Evolutionary conservation across 805 yeast species (phyloP), one percentile per base, ranked within the genome.

Genomic region (Starmerella ratchasimensis): DNA sequence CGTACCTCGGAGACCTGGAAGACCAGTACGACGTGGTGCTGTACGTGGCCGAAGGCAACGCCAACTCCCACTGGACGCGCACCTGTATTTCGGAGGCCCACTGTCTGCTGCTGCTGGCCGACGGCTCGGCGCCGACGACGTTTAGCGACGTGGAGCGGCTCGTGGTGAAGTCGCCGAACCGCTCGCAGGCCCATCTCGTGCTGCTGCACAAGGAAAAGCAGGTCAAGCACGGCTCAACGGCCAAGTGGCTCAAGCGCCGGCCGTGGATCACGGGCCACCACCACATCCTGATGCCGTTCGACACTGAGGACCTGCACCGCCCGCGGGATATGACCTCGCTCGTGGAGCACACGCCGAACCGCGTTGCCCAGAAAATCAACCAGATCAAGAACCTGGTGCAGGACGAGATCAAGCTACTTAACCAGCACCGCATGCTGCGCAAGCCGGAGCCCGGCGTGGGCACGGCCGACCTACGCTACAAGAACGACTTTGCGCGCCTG

Each of bases 61-160:
- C 80, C 0, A 73, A 79, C 2, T 80, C 95, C 0, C 68, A 75
- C 15, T 88, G 98, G 98, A 82, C 95, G 0, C 68, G 73, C 7
- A 82, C 95, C 0, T 90, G 97, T 56, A 79, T 88, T 28, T 74
- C 86, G 7, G 96, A 88, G 57, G 97, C 94, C 14, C 97, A 88
- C 57, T 86, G 96, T 61, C 74, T 88, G n/a, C 62, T 90, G 23
- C 61, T 90, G 14, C 58, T 90, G 13, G 96, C 96, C 0, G 86
- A 88, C 60, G 93, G 95, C 0, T 63, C 68, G 6, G 71, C 75
- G 15, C 69, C 71, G 21, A 76, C 90, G 0, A 71, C 70, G 22
- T 65, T 82, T 30, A 94, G 97, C 4, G 96, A 84, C 36, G 84
- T 75, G 53, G 98, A 88, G 57, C 64, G 78, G 35, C 56, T 84